Evolutionary conservation across 139 green algal species (phyloP), one percentile per base, ranked within the genome.

Genomic region (Pleodorina starrii): DNA sequence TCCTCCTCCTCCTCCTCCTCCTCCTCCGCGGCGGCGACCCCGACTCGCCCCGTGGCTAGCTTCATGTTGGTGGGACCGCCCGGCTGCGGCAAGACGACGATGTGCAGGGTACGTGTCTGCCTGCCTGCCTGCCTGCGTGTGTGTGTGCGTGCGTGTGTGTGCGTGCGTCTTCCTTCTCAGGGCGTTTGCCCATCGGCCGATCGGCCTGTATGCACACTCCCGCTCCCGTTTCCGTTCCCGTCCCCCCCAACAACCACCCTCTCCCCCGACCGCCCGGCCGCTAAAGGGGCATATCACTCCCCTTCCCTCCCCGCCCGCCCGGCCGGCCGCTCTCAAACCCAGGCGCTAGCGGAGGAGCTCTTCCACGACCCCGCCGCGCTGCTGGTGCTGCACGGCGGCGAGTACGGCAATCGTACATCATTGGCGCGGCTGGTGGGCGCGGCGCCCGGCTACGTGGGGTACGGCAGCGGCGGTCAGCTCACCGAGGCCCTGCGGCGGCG

Each of bases 371-470:
- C 83, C 17, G 83, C 66, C 7, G 83, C 83, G 2, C 69, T 92
- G 35, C 59, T 89, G 48, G 69, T 81, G 32, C 48, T 88, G 32
- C 43, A 88, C 48, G 66, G 83, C 83, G 83, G 83, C 11, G 94
- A 97, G 86, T 96, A 94, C 79, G 91, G 92, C 71, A 96, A 97
- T 72, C 89, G 95, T 21, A 95, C 96, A 84, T 94, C 92, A 38
- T 88, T 98, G 0, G 87, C 89, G n/a, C 90, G 94, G n/a, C 92
- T 98, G 82, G 92, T 98, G 72, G 97, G 97, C 32, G 95, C 97
- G 1, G 96, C 97, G 0, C 97, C 96, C 10, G 96, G 96, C 4
- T 98, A 97, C 80, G 91, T 98, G 25, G 96, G 96, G 63, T 96
- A 94, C 68, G 92, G 94, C 29, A 90, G 95, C 44, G 92, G 94